Evolutionary conservation across 768 basidiomycete genomes (phyloP), one percentile per base, ranked within the genome.

Genomic region (Floccularia luteovirens): DNA sequence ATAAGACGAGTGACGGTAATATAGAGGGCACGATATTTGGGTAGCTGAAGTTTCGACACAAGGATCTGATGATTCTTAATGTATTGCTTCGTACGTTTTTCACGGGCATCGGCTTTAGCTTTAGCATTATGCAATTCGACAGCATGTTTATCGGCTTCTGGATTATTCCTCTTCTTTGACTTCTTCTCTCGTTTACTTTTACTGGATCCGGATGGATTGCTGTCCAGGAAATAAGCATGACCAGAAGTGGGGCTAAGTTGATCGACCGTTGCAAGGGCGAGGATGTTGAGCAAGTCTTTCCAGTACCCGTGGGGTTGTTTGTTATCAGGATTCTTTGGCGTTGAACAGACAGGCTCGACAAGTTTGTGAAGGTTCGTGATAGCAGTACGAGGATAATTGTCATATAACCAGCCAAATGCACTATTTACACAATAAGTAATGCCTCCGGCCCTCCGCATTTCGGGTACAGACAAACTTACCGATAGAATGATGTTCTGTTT

Each of bases 201-300:
- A n/a, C n/a, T n/a, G n/a, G n/a, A n/a, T n/a, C n/a, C n/a, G n/a
- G n/a, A n/a, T n/a, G n/a, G n/a, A n/a, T n/a, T n/a, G n/a, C n/a
- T n/a, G n/a, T n/a, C n/a, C n/a, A n/a, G n/a, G n/a, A n/a, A n/a
- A n/a, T n/a, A n/a, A n/a, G n/a, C n/a, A 21, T 57, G 39, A 22
- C 36, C 27, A 24, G 32, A 1, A n/a, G 49, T 43, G 28, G 50
- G 46, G 16, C n/a, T n/a, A n/a, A 85, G 67, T 43, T 83, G 63
- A 42, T 68, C 72, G 12, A 67, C 54, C 1, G 75, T 65, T 8
- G 76, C 77, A 21, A 87, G 66, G 3, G 74, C 67, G 3, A 86
- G 62, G 36, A 87, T 76, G 38, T 83, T 79, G 38, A 83, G 68
- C 16, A 85, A 64, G 48, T 86, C 84, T 51, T 88, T 85, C 78